Evolutionary conservation across 176 grass and related monocot genomes (phyloP).

Genomic region (Bolboschoenus planiculmis): DNA sequence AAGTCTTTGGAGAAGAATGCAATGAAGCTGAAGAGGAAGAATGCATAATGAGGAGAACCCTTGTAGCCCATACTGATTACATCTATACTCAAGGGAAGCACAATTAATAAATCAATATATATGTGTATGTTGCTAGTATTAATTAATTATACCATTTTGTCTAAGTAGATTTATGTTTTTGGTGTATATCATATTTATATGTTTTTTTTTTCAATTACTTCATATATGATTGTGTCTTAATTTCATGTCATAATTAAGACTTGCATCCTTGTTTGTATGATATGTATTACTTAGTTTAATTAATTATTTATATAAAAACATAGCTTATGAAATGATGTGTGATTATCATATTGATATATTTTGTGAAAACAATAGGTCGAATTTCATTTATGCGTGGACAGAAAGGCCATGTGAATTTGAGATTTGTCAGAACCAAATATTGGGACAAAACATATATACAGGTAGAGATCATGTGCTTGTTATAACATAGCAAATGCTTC

Average conservation of each 20-base stretch:
- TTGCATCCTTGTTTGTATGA: not conserved
- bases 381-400: not conserved
- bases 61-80: constrained; percentile 67
- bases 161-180: not conserved
- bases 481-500: no score
- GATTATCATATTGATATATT: not conserved
- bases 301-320: not conserved
- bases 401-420: not conserved
- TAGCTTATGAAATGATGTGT: no score
- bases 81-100: constrained; percentile 78
- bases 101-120: constrained; percentile 6
- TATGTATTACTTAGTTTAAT: not conserved
- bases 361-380: not conserved
- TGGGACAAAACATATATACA: not conserved
- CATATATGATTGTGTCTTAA: not conserved
- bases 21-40: constrained; percentile 39
- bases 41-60: constrained; percentile 53
- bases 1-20: constrained; percentile 16
- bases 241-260: not conserved
- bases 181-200: not conserved
- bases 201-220: not conserved
- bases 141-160: not conserved
- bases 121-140: not conserved
- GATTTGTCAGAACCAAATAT: not conserved
- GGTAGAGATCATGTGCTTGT: no score